These are phyloP conservation scores for Vinca minor DNA, from an alignment of 257 asterid species.

Conservation along the genomic window DNA sequence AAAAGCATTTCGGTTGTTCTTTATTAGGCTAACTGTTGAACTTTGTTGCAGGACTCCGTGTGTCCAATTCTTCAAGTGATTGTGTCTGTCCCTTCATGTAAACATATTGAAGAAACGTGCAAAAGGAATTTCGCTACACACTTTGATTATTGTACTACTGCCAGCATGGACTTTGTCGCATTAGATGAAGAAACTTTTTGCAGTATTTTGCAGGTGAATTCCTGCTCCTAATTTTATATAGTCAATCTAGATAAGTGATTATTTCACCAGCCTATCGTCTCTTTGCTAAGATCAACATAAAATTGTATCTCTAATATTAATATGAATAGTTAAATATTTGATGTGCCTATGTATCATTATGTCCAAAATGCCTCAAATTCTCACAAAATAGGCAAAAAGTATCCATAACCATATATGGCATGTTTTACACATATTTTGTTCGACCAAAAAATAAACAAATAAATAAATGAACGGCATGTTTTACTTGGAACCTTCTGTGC, in stretches of 20 bases:
- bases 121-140: slow-evolving; percentile 77
- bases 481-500: not conserved
- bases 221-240: slow-evolving; percentile 9
- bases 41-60: slow-evolving; percentile 93
- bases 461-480: not conserved
- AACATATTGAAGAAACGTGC: slow-evolving; percentile 86
- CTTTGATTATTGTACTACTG: slow-evolving; percentile 90
- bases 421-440: no score
- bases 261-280: not conserved
- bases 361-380: not conserved
- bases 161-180: slow-evolving; percentile 77
- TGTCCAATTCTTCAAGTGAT: slow-evolving; percentile 84
- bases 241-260: not conserved
- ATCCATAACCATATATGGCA: slow-evolving; percentile 2
- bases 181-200: slow-evolving; percentile 67
- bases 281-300: not conserved
- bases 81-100: slow-evolving; percentile 78
- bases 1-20: slow-evolving; percentile 32
- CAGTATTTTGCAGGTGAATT: slow-evolving; percentile 75
- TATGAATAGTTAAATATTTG: not conserved
- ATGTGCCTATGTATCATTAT: not conserved
- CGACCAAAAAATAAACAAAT: no score
- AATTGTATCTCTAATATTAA: not conserved
- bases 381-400: not conserved
- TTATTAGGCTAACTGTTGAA: slow-evolving; percentile 40